Percentiles rank a stretch among this genome's conserved stretches.
Conservation (phyloP, 306 rosid genomes). For the Quercus ilex region DNA sequence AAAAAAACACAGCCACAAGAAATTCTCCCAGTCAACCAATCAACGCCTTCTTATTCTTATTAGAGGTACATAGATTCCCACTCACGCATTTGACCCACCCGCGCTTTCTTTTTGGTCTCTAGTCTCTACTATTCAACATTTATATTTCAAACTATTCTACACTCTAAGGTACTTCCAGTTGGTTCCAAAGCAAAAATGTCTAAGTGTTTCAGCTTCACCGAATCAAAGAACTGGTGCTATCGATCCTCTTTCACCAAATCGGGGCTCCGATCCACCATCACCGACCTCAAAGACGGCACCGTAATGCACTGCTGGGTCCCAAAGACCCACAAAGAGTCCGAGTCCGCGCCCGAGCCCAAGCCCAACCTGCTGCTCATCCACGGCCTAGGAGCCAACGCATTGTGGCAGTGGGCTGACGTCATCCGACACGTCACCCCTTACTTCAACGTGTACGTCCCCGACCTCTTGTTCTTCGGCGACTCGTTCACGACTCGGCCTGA, state of each 20-base stretch:
- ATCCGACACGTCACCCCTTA: slow-evolving; percentile 38
- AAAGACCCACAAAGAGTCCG: slow-evolving; percentile 28
- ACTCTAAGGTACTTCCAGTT: too few species aligned
- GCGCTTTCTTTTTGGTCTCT: too few species aligned
- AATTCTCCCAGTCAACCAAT: too few species aligned
- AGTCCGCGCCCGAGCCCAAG: slow-evolving; percentile 63
- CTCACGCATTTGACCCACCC: too few species aligned
- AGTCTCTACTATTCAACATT: too few species aligned
- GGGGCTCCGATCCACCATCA: slow-evolving; percentile 63
- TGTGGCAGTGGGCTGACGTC: slow-evolving; percentile 82
- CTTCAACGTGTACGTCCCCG: slow-evolving; percentile 81
- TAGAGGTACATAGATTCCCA: too few species aligned
- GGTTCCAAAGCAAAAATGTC: slow-evolving; percentile 7
- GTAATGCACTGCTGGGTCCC: slow-evolving; percentile 84
- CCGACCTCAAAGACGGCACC: slow-evolving; percentile 68
- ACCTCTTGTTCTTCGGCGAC: slow-evolving; percentile 77
- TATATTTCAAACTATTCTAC: too few species aligned
- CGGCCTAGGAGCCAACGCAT: slow-evolving; percentile 72
- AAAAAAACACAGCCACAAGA: too few species aligned
- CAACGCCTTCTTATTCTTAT: too few species aligned
- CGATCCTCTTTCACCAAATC: slow-evolving; percentile 42
- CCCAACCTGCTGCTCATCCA: slow-evolving; percentile 80
- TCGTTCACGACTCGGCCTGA: slow-evolving; percentile 62
- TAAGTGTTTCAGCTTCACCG: slow-evolving; percentile 56
- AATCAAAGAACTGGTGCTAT: slow-evolving; percentile 54